Base-by-base conservation (phyloP, 2,329 filamentous ascomycete genomes). In the Xenoacremonium recifei region DNA sequence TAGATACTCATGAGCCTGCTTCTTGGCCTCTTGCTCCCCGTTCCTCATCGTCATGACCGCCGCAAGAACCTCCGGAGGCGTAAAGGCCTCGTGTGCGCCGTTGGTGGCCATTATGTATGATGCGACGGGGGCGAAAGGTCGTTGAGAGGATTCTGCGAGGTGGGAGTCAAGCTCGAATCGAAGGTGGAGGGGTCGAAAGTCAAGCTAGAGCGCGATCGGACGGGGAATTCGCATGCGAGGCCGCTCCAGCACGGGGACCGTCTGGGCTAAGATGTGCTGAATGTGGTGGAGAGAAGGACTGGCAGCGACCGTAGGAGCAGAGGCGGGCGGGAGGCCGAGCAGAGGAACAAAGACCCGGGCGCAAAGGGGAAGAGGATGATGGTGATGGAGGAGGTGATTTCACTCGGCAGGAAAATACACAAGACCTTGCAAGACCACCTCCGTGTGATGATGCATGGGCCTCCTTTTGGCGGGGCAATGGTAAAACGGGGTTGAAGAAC, bases 11-110 rank as follows among this genome's bases (percentile, higher is more conserved):
- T 96, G 91, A 46, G 89, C 91, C 67, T 90, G 86, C 65, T 86
- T 85, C 75, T 97, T 97, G 62, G 87, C 82, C 53, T 85, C 79
- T 60, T 86, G 80, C 62, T 92, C 83, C 54, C 83, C 86, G 69
- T 85, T 87, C 64, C 90, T 85, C 91, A 99, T 96, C 50, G 91
- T 93, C 63, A 84, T 80, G 69, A 97, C 84, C 50, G 92, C 93
- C 55, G 86, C 83, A 58, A 97, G 77, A 56, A 99, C 89, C 61
- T 76, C 73, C 34, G 71, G 67, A 50, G 89, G 87, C 69, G 82
- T 80, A 70, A 93, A 95, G 67, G 80, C 79, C 70, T 86, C 82
- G 66, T 82, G 77, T 52, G 75, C 70, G 54, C 75, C 73, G 64
- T 77, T 82, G 58, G 77, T 67, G 63, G 87, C 84, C 87, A 92